These are phyloP conservation scores for Chrysoporthe deuterocubensis DNA, from an alignment of 2,329 filamentous ascomycete species.

Conservation along the genomic window DNA sequence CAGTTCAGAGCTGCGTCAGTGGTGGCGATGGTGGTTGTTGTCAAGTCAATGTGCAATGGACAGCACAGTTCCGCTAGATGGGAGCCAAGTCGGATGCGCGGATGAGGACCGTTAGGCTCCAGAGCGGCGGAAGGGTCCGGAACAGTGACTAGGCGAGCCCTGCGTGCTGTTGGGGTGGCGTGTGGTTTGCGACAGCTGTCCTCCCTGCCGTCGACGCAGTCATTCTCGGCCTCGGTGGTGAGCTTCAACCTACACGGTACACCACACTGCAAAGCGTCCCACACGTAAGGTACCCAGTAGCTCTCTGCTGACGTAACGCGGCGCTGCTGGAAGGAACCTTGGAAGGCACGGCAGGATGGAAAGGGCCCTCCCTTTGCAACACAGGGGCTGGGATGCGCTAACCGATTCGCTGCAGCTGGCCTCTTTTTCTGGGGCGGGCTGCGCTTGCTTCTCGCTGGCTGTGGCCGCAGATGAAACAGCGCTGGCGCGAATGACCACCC, in stretches of 20 bases:
- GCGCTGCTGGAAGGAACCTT: background rate
- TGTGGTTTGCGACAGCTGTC: conserved; percentile 19
- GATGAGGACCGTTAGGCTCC: background rate
- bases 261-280: conserved; percentile 1
- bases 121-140: background rate
- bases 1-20: conserved; percentile 19
- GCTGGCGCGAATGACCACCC: conserved; percentile 9
- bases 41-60: conserved; percentile 17
- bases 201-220: conserved; percentile 8
- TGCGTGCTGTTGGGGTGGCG: background rate
- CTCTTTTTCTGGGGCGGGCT: background rate
- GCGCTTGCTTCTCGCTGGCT: background rate
- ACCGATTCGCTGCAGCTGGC: conserved; percentile 3
- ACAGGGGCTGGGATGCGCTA: background rate
- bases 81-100: background rate
- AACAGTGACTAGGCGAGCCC: background rate
- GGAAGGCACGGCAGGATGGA: background rate
- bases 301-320: conserved; percentile 17
- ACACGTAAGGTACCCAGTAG: background rate
- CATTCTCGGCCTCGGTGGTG: conserved; percentile 13
- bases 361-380: background rate
- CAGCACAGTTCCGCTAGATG: conserved; percentile 3
- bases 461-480: conserved; percentile 13
- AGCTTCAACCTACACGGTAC: conserved; percentile 16
- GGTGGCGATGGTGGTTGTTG: conserved; percentile 11